Evolutionary conservation across 768 basidiomycete genomes (phyloP).

Genomic region (Pleurotus eryngii): DNA sequence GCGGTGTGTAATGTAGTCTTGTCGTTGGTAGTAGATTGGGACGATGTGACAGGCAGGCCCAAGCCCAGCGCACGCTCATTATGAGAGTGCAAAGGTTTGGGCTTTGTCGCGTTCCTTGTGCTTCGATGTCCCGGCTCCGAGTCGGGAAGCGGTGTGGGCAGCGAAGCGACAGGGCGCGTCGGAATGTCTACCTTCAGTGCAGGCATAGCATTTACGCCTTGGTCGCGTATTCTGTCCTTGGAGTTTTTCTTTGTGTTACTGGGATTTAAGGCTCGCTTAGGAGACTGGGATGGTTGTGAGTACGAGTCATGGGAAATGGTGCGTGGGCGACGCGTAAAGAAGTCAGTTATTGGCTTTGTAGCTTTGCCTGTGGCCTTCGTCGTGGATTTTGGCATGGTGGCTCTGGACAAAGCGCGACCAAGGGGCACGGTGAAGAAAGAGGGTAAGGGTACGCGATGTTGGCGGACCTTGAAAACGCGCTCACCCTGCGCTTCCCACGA

Average conservation of each 20-base stretch:
- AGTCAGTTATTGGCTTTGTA: slow-evolving; percentile 5
- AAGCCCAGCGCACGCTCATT: background rate
- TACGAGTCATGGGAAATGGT: background rate
- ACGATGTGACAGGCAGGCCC: background rate
- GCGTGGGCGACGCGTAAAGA: slow-evolving; percentile 6
- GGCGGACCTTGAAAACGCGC: slow-evolving; percentile 1
- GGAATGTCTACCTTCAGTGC: background rate
- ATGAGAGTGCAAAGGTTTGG: background rate
- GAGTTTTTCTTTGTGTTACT: background rate
- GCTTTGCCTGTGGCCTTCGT: background rate
- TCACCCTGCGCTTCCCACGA: too few relatives aligned
- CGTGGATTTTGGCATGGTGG: slow-evolving; percentile 6
- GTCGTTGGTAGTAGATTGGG: background rate
- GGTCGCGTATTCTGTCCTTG: background rate
- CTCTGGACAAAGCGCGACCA: slow-evolving; percentile 1
- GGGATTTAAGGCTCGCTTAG: background rate
- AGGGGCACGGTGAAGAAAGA: background rate
- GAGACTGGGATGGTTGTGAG: background rate
- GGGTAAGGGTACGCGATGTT: background rate
- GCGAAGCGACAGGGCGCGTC: background rate
- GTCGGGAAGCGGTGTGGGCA: background rate
- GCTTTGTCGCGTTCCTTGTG: background rate
- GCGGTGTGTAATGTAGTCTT: background rate
- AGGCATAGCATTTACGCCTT: background rate
- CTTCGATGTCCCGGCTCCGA: background rate